Evolutionary conservation across 768 basidiomycete species (phyloP), one percentile per base, ranked within the genome.

Genomic region (Amanita phalloides): DNA sequence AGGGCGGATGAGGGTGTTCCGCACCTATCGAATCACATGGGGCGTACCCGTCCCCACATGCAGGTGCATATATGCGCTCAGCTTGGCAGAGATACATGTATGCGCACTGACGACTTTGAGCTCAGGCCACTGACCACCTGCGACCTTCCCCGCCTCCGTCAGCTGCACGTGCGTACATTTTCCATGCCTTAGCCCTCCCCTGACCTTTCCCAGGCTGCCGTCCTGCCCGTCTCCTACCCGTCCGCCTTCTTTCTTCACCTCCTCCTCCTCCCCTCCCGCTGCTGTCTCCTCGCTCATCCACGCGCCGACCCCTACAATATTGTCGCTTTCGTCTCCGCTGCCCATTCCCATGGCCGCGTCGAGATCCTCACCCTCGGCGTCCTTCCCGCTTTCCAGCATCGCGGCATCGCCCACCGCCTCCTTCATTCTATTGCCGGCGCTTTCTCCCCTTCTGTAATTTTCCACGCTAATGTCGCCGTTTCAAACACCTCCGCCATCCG

Each of bases 301-400:
- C 57, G 56, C 13, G 48, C 59, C 6, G 51, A 63, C 28, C 67
- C 66, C 14, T 48, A 49, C 14, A 53, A 53, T 9, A 70, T 71
- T 17, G 59, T 76, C 48, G 75, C 65, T 36, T 77, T 75, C 55
- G 62, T 75, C 45, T 75, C 74, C 9, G 74, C 73, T 4, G 69
- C 61, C 20, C 46, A 10, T 20, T 10, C 37, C 2, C 14, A 49
- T 38, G 54, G 39, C 41, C 42, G 36, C 51, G 60, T 79, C 20
- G 72, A 77, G 58, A 72, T 79, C 54, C 73, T 77, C 30, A 76
- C 76, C 1, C 71, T 79, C 2, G 76, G 77, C 32, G 74, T 79
- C 13, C 66, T 70, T 39, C 75, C 76, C 3, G 55, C 65, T 2
- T 72, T 67, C 59, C 75, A 68, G 54, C 62, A 73, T 10, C 58